Conservation (phyloP, 805 yeast genomes). For the Hanseniaspora osmophila region DNA sequence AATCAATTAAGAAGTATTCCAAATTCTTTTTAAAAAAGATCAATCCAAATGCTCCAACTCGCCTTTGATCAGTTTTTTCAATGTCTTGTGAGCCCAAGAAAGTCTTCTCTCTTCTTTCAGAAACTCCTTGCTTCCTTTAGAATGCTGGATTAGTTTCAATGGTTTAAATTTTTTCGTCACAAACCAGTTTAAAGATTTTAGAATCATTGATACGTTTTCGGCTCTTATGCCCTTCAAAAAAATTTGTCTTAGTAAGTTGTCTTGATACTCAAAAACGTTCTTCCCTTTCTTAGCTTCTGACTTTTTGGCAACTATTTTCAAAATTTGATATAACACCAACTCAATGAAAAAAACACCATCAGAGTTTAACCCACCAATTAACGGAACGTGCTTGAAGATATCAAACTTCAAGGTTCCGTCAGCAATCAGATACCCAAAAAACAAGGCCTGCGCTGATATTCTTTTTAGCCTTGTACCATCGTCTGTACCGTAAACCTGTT, state of each 20-base stretch:
- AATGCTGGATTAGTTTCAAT: slow-evolving; percentile 11
- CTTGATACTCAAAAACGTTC: slow-evolving; percentile 17
- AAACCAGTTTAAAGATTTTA: slow-evolving; percentile 23
- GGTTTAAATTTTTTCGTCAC: slow-evolving; percentile 16
- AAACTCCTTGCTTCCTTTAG: slow-evolving; percentile 11
- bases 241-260: slow-evolving; percentile 15
- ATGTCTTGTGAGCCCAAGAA: slow-evolving; percentile 16
- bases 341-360: slow-evolving; percentile 63
- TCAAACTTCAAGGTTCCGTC: slow-evolving; percentile 66
- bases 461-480: slow-evolving; percentile 46
- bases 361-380: slow-evolving; percentile 45
- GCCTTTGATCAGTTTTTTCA: slow-evolving; percentile 7
- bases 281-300: slow-evolving; percentile 31
- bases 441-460: slow-evolving; percentile 60
- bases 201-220: slow-evolving; percentile 17
- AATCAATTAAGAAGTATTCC: too few species aligned
- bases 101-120: slow-evolving; percentile 20
- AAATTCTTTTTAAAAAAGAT: too few species aligned
- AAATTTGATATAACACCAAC: slow-evolving; percentile 51
- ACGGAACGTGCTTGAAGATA: slow-evolving; percentile 56
- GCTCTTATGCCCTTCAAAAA: slow-evolving; percentile 12
- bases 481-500: slow-evolving; percentile 24
- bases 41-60: slow-evolving; percentile 2
- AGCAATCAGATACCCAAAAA: slow-evolving; percentile 63
- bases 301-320: slow-evolving; percentile 50